Percentiles rank a stretch among this genome's conserved stretches.
Conservation (phyloP, 805 yeast genomes). For the Starmerella vitae region DNA sequence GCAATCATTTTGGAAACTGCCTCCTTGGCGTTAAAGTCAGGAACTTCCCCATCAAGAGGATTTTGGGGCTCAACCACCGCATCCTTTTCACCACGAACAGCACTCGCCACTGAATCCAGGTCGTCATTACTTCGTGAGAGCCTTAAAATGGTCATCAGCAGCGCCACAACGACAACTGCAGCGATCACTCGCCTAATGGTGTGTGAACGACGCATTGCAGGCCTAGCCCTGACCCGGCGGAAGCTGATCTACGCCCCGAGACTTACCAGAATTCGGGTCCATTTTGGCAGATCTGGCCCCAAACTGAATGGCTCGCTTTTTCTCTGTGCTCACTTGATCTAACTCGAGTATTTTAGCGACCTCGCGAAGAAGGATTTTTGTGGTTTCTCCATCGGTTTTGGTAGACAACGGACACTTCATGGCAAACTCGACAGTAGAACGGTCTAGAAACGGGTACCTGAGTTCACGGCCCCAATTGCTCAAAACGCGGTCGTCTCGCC, state of each 20-base stretch:
- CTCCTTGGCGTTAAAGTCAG: too few species aligned
- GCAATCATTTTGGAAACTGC: conserved; percentile 5
- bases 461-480: conserved; percentile 80
- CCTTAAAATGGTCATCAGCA: conserved; percentile 13
- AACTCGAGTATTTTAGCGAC: conserved; percentile 41
- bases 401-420: conserved; percentile 28
- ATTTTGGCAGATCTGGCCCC: conserved; percentile 93
- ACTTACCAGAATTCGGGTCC: conserved; percentile 63
- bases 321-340: conserved; percentile 49
- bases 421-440: conserved; percentile 36
- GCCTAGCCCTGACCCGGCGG: not conserved
- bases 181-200: conserved; percentile 7
- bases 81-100: too few species aligned
- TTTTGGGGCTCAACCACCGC: not conserved
- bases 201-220: conserved; percentile 7
- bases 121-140: conserved; percentile 3
- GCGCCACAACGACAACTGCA: conserved; percentile 8
- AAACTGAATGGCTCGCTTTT: conserved; percentile 90
- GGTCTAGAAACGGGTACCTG: conserved; percentile 74
- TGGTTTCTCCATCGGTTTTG: conserved; percentile 29
- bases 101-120: too few species aligned
- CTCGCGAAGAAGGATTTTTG: conserved; percentile 40
- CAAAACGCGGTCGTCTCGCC: conserved; percentile 84
- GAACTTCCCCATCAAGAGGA: conserved; percentile 12
- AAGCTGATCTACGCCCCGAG: conserved; percentile 45